Evolutionary conservation across 2,329 filamentous ascomycete genomes (phyloP).

Genomic region (Aureobasidium namibiae): DNA sequence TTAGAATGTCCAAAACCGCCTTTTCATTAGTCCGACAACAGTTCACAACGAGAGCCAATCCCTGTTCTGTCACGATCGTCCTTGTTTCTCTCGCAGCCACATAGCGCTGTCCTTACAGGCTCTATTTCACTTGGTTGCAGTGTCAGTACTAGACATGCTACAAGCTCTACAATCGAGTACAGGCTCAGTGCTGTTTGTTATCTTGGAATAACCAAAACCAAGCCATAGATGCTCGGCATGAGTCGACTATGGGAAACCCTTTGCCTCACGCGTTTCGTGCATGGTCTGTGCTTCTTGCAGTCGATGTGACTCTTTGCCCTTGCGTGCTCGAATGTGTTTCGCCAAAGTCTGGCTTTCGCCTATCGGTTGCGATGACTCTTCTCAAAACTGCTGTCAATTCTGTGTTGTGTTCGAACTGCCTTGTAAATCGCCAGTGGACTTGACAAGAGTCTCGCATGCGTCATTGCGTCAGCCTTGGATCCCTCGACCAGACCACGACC

Average conservation of each 20-base stretch:
- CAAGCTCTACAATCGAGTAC: neutral
- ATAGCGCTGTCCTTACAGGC: neutral
- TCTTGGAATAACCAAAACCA: neutral
- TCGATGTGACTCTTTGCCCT: neutral
- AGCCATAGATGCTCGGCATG: neutral
- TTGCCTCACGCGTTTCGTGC: constrained; percentile 1
- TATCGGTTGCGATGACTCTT: neutral
- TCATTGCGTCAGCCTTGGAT: neutral
- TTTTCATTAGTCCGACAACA: neutral
- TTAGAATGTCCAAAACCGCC: constrained; percentile 11
- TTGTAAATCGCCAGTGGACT: neutral
- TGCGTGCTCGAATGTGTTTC: neutral
- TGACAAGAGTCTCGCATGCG: neutral
- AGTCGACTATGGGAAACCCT: neutral
- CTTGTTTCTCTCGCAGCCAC: neutral
- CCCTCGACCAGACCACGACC: neutral
- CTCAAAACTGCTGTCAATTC: too few relatives aligned
- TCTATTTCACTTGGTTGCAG: neutral
- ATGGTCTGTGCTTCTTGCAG: constrained; percentile 5
- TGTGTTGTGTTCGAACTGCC: too few relatives aligned
- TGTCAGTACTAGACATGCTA: neutral
- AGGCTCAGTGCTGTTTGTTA: too few relatives aligned
- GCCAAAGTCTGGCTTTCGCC: too few relatives aligned
- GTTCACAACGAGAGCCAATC: neutral
- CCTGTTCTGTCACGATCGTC: neutral